A percentile compares a stretch with the other conserved stretches of the same genome.
Evolutionary conservation across 805 yeast species (phyloP).

Genomic region (Myxozyma vanderwaltii): DNA sequence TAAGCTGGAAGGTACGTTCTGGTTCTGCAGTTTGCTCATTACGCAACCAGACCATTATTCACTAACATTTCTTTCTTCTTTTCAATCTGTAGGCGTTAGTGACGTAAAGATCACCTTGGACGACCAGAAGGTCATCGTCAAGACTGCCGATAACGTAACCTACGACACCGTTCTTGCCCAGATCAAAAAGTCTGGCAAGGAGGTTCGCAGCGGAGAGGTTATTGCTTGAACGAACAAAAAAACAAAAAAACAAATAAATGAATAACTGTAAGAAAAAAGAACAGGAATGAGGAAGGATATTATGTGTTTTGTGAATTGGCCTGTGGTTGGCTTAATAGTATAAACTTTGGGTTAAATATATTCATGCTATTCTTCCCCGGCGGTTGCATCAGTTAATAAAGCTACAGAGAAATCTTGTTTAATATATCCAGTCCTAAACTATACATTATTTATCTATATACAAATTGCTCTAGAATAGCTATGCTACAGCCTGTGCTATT

Average conservation of each 20-base stretch:
- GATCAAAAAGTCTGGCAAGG: conserved; percentile 89
- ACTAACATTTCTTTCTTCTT: background rate
- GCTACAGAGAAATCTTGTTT: background rate
- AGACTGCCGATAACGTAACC: conserved; percentile 54
- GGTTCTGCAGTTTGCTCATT: background rate
- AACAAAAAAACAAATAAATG: background rate
- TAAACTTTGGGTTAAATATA: no score
- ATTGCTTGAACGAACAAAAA: conserved; percentile 42
- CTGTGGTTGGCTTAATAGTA: no score
- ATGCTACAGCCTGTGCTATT: background rate
- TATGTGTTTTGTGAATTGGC: no score
- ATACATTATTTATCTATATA: background rate
- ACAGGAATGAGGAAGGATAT: no score
- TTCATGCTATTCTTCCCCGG: no score
- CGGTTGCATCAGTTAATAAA: no score
- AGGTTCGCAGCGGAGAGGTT: conserved; percentile 65
- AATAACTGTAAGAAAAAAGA: no score
- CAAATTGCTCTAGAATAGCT: background rate
- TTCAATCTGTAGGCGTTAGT: conserved; percentile 58
- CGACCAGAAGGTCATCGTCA: conserved; percentile 78
- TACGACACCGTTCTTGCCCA: conserved; percentile 80
- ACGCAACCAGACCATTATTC: background rate
- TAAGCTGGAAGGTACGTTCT: conserved; percentile 27
- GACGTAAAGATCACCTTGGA: conserved; percentile 74
- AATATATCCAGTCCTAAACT: background rate